Conservation (phyloP, 2,329 filamentous ascomycete species). For the Alternaria sp. region DNA sequence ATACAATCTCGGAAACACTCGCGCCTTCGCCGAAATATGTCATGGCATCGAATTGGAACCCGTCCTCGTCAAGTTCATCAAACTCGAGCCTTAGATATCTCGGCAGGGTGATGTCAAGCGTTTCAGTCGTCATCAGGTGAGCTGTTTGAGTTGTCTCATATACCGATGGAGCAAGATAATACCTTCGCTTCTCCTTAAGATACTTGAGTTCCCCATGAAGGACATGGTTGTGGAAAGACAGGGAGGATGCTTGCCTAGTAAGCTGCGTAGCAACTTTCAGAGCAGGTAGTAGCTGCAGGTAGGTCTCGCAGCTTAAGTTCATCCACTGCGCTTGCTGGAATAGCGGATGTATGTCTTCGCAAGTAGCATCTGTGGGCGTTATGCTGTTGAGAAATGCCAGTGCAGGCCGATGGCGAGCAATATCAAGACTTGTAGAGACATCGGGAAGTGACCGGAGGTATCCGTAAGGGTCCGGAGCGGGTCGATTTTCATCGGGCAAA, state of each 20-base stretch:
- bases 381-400: background rate
- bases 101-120: background rate
- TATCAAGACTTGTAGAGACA: background rate
- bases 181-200: background rate
- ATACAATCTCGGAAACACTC: background rate
- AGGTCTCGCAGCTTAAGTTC: background rate
- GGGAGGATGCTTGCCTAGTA: background rate
- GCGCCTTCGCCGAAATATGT: background rate
- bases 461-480: background rate
- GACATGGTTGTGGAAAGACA: conserved; percentile 7
- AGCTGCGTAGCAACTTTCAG: conserved; percentile 6
- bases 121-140: background rate
- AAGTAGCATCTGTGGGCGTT: background rate
- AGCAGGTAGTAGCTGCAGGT: background rate
- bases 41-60: background rate
- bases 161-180: background rate
- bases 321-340: background rate
- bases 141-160: background rate
- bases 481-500: background rate
- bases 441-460: background rate
- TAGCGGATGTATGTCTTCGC: conserved; percentile 2
- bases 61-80: background rate
- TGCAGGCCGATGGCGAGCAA: background rate
- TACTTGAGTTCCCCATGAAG: background rate
- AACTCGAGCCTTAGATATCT: background rate